Conservation (phyloP, 2,329 filamentous ascomycete genomes). For the Xylariaceae sp. region DNA sequence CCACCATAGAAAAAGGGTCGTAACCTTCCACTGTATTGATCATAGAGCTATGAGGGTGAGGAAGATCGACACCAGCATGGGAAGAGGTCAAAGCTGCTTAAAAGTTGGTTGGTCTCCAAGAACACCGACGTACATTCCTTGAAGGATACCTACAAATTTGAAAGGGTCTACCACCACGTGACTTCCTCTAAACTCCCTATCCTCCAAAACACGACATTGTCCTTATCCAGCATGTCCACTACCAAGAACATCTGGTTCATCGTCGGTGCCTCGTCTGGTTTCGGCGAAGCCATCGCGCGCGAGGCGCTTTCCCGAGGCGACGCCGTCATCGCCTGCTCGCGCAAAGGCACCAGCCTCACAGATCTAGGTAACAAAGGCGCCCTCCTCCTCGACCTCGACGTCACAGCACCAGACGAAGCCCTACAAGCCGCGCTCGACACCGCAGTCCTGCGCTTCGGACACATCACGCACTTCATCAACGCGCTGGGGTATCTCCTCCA, state of each 20-base stretch:
- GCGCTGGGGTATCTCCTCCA: constrained; percentile 42
- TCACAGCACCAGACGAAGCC: constrained; percentile 34
- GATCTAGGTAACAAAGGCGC: constrained; percentile 41
- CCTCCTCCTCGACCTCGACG: constrained; percentile 40
- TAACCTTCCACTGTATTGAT: too few relatives aligned
- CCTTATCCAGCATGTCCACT: constrained; percentile 5
- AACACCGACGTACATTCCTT: too few relatives aligned
- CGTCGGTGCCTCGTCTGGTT: constrained; percentile 46
- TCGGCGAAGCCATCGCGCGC: constrained; percentile 42
- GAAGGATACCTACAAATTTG: too few relatives aligned
- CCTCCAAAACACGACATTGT: not conserved
- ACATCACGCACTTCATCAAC: constrained; percentile 45
- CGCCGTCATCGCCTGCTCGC: constrained; percentile 46
- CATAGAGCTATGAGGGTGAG: too few relatives aligned
- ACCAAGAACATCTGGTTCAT: constrained; percentile 45
- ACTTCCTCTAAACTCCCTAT: too few relatives aligned
- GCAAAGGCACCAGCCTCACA: constrained; percentile 33
- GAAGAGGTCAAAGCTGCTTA: too few relatives aligned
- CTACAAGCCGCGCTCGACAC: constrained; percentile 33
- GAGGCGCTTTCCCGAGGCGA: constrained; percentile 42
- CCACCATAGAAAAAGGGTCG: too few relatives aligned
- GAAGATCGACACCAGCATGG: too few relatives aligned
- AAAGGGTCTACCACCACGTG: too few relatives aligned
- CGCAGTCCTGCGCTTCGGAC: constrained; percentile 29
- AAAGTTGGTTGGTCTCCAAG: too few relatives aligned